Evolutionary conservation across 2,329 filamentous ascomycete species (phyloP), one percentile per base, ranked within the genome.

Genomic region (Raffaelea arxii): DNA sequence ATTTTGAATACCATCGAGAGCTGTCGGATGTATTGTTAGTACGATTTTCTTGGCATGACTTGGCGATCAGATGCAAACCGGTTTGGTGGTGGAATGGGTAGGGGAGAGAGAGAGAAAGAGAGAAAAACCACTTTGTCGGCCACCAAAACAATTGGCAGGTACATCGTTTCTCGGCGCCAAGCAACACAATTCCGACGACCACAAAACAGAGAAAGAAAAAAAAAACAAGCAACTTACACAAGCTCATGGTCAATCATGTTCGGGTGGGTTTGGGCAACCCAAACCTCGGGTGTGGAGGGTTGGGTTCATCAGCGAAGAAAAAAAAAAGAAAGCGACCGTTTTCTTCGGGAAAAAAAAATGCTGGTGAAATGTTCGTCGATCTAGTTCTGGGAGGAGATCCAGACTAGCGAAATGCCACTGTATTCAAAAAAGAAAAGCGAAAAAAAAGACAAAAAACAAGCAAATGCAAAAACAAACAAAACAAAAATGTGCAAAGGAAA

Each of bases 1-100:
- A 60, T 62, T 63, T 51, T 57, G 56, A 46, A 63, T 54, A 54
- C 60, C 58, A 53, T 62, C 53, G 51, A 62, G 59, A 51, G 49
- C 60, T 63, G 57, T 54, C 49, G 54, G 53, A 58, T 21, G n/a
- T n/a, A 18, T 35, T 9, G 12, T 21, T 19, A 4, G 23, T 35
- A 3, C 24, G 46, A 11, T n/a, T 25, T 21, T 36, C 25, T 39
- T 55, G 55, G 56, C 52, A 35, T 52, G 37, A 50, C 56, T 59
- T 56, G 56, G 57, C 54, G 40, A 32, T 16, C 27, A 47, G 44
- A 47, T 44, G 47, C 44, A 41, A 23, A 27, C 38, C 23, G 37
- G 37, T 18, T n/a, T 7, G 35, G 35, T n/a, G 35, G 19, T 9
- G n/a, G n/a, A n/a, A 12, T 37, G 35, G 25, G 35, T 30, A 14